Base-by-base conservation (phyloP, 192 early-diverging fungal genomes). In the Umbelopsis isabellina region DNA sequence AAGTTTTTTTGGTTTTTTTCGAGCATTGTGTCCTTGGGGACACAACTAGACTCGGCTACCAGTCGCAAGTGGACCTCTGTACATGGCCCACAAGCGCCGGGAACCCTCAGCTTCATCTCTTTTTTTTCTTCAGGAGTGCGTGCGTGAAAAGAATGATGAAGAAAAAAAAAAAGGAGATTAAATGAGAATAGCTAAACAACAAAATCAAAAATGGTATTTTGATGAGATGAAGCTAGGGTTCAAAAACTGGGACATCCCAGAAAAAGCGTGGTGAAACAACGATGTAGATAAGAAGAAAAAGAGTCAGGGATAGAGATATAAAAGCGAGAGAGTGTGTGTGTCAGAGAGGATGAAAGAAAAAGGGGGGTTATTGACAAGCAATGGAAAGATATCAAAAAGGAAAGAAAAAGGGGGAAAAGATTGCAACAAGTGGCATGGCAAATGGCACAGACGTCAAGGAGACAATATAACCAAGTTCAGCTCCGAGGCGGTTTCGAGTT, bases 171-270 rank as follows among this genome's bases (percentile, higher is more conserved):
- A 35, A n/a, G 27, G 27, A 35, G 15, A n/a, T 41, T 41, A 41
- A 41, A 41, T 4, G 37, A 41, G 6, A 41, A 10, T 41, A 41
- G 37, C 37, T 41, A 41, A 30, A 41, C 37, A 41, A 41, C 37
- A 41, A 41, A 37, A 41, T 41, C 37, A 41, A 41, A 41, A 41
- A 41, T 37, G 37, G 37, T 41, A 41, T 61, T 61, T 58, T 9
- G 55, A 30, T 27, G 30, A 30, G 33, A 27, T 61, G 55, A n/a
- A 61, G 55, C 12, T 16, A 35, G 55, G 55, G 55, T 61, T 61
- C 55, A 61, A 61, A 61, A 61, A 61, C 55, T 61, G 55, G 55
- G 55, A 61, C 55, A 61, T 61, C 55, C 55, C 55, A 61, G 55
- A 61, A 61, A 61, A 61, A 61, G 55, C 55, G 18, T 35, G 55